These are phyloP conservation scores for Hypoxylon perforatum DNA, from an alignment of 495 filamentous ascomycete species.

Conservation along the genomic window DNA sequence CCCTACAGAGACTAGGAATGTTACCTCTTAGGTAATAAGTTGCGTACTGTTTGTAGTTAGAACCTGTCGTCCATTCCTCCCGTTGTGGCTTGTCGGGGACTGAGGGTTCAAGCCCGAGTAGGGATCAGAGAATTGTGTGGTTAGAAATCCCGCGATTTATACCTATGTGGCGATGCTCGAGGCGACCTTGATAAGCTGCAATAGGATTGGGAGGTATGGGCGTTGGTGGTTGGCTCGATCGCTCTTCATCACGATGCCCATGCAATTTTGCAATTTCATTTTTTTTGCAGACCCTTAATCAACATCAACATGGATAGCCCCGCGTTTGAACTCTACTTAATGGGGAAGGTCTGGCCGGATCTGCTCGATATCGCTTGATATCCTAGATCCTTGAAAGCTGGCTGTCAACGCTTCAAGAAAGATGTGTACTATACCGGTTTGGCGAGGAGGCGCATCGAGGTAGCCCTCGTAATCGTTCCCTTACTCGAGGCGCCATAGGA, in stretches of 20 bases:
- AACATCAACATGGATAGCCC: not conserved
- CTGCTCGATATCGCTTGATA: not conserved
- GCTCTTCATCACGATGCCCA: not conserved
- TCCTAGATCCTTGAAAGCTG: not conserved
- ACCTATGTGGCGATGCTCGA: slow-evolving; percentile 11
- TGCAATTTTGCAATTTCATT: not conserved
- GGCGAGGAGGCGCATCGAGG: not conserved
- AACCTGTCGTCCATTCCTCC: no score
- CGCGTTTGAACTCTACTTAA: not conserved
- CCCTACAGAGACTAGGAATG: slow-evolving; percentile 18
- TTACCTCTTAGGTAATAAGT: not conserved
- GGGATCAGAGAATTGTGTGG: slow-evolving; percentile 2
- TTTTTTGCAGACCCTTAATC: not conserved
- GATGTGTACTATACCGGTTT: not conserved
- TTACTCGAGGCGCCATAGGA: slow-evolving; percentile 2
- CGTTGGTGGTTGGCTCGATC: no score
- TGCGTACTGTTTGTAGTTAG: not conserved
- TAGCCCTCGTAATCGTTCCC: slow-evolving; percentile 9
- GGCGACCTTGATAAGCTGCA: not conserved
- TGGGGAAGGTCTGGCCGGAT: not conserved
- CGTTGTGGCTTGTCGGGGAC: not conserved
- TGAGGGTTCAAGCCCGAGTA: not conserved
- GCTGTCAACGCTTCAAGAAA: not conserved
- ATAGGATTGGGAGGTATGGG: not conserved
- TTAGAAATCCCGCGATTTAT: slow-evolving; percentile 7